Evolutionary conservation across 2,329 filamentous ascomycete species (phyloP).

Genomic region (Cordyceps fumosorosea): DNA sequence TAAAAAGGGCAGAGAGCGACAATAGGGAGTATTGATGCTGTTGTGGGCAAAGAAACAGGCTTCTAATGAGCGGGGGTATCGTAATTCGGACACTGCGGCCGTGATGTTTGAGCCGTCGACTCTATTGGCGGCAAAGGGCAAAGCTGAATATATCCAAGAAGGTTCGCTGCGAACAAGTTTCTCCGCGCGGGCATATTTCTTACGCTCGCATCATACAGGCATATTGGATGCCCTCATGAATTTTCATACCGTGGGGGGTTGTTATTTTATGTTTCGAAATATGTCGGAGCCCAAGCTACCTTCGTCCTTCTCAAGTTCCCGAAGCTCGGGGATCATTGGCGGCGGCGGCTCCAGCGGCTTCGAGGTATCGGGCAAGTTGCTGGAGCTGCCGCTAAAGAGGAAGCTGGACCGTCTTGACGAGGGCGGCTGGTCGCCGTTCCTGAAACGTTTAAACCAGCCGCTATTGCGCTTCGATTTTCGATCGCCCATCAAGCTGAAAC

Average conservation of each 20-base stretch:
- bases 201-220: constrained; percentile 3
- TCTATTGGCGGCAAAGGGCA: background rate
- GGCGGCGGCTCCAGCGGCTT: constrained; percentile 45
- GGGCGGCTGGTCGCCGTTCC: constrained; percentile 28
- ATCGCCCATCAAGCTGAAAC: constrained; percentile 42
- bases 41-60: background rate
- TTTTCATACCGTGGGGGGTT: background rate
- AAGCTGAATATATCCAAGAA: constrained; percentile 7
- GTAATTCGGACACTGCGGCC: constrained; percentile 5
- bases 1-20: constrained; percentile 3
- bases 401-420: constrained; percentile 37
- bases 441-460: constrained; percentile 53
- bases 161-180: background rate
- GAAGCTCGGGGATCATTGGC: constrained; percentile 55
- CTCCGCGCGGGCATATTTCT: background rate
- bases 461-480: constrained; percentile 50
- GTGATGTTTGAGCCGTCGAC: background rate
- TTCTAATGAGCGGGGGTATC: constrained; percentile 9
- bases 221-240: constrained; percentile 1
- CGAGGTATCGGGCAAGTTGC: constrained; percentile 18
- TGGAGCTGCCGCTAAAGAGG: constrained; percentile 33
- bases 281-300: constrained; percentile 44
- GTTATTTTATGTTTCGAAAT: constrained; percentile 49
- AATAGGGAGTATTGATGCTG: constrained; percentile 13
- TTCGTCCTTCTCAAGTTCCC: constrained; percentile 43